Evolutionary conservation across 306 rosid species (phyloP), one percentile per base, ranked within the genome.

Genomic region (Cicer yamashitae): DNA sequence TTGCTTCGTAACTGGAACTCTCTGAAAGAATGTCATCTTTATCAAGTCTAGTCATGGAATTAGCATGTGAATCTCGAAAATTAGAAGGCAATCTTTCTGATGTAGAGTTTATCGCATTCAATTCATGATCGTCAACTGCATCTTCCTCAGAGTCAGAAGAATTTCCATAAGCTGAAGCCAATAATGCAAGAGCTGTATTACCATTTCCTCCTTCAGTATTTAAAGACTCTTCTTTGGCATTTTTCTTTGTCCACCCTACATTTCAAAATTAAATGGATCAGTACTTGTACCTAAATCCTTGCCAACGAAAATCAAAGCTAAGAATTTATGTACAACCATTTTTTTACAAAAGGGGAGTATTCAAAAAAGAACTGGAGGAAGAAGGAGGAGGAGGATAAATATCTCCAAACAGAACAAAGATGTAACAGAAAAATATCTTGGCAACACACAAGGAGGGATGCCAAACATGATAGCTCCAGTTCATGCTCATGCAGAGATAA

Each of bases 111-210:
- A 63, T 58, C 54, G 52, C 57, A 67, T 75, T 85, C 39, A 79
- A 48, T 85, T 86, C 87, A 62, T 79, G 78, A 18, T 67, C 77
- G 46, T 79, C 79, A 46, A 80, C 82, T 14, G 80, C 74, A 81
- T 92, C 96, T 52, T 89, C 98, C 82, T 96, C 99, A 3, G 91
- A 89, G 82, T 96, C 99, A 12, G 99, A 94, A 54, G 92, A 86
- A 81, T 88, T 86, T 80, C 96, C 97, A 84, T 94, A 94, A 69
- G 89, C 83, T 58, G 90, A 86, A 74, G 96, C 97, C 77, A 94
- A 85, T 80, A 96, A 87, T 80, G 86, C 90, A 75, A 96, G 97
- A 67, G 99, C 99, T 44, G 97, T 87, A 77, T 84, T 80, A 61
- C 79, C 85, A 15, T 84, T 80, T 10, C 46, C 84, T 80, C 71